Conservation (phyloP, 1,139 yeast species). For the Candida sp. region DNA sequence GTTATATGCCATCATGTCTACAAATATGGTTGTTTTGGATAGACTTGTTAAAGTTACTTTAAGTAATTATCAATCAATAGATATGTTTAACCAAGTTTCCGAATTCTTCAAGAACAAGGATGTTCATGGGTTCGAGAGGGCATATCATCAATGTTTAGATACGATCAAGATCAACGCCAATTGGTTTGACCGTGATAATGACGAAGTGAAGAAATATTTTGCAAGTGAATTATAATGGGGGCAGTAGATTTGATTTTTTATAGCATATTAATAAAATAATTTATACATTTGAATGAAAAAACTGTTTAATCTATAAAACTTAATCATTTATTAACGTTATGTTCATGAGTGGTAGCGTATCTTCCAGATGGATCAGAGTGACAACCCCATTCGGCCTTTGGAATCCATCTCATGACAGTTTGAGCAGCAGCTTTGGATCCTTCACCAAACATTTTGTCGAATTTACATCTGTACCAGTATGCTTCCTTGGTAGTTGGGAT, state of each 20-base stretch:
- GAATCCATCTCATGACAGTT: slow-evolving; percentile 99
- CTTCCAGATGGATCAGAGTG: slow-evolving; percentile 99
- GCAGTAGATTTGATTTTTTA: neutral
- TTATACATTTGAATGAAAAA: neutral
- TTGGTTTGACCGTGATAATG: slow-evolving; percentile 42
- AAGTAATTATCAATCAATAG: slow-evolving; percentile 41
- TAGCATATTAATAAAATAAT: neutral
- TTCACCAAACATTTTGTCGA: slow-evolving; percentile 82
- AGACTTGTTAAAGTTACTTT: slow-evolving; percentile 57
- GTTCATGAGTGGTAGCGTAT: slow-evolving; percentile 84
- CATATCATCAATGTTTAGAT: slow-evolving; percentile 54
- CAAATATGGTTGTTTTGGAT: slow-evolving; percentile 62
- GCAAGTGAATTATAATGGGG: neutral
- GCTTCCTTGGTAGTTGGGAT: slow-evolving; percentile 98
- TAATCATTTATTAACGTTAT: slow-evolving; percentile 28
- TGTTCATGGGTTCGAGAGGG: slow-evolving; percentile 59
- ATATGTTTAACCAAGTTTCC: slow-evolving; percentile 42
- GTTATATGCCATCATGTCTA: slow-evolving; percentile 44
- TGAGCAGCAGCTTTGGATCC: slow-evolving; percentile 90
- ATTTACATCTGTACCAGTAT: slow-evolving; percentile 96
- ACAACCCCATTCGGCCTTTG: slow-evolving; percentile 99
- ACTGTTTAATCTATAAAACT: neutral
- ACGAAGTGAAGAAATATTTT: slow-evolving; percentile 24
- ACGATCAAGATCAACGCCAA: slow-evolving; percentile 43
- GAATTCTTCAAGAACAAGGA: slow-evolving; percentile 54